Conservation (phyloP, 2,329 filamentous ascomycete species). For the Fusarium sp. region DNA sequence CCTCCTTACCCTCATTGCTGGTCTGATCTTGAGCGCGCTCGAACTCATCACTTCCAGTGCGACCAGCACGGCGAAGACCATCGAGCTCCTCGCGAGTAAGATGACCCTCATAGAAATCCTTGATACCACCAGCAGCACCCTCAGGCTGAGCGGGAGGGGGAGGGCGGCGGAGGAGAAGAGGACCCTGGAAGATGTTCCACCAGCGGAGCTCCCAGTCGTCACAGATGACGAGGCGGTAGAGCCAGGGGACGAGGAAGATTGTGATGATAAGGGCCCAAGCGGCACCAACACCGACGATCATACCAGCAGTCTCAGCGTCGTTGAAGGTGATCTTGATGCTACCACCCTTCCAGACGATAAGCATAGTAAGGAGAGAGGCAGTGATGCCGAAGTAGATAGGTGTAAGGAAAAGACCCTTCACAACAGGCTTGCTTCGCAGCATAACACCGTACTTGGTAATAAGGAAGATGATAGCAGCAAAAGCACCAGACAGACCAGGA, state of each 20-base stretch:
- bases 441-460: slow-evolving; percentile 68
- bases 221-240: slow-evolving; percentile 66
- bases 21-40: slow-evolving; percentile 32
- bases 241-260: slow-evolving; percentile 66
- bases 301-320: slow-evolving; percentile 57
- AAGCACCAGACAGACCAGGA: slow-evolving; percentile 63
- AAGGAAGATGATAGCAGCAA: slow-evolving; percentile 65
- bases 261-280: slow-evolving; percentile 58
- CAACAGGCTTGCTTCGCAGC: slow-evolving; percentile 61
- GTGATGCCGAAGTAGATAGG: slow-evolving; percentile 68
- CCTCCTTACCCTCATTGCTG: slow-evolving; percentile 39
- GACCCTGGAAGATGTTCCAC: slow-evolving; percentile 64
- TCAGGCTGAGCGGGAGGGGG: slow-evolving; percentile 67
- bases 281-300: slow-evolving; percentile 63
- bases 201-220: slow-evolving; percentile 69
- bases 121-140: slow-evolving; percentile 65
- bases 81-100: slow-evolving; percentile 62
- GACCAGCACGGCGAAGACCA: slow-evolving; percentile 48
- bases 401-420: slow-evolving; percentile 61
- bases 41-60: slow-evolving; percentile 32
- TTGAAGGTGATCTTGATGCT: slow-evolving; percentile 51
- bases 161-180: slow-evolving; percentile 58
- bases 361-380: slow-evolving; percentile 64
- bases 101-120: slow-evolving; percentile 66
- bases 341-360: slow-evolving; percentile 67